These are phyloP conservation scores for Craspedostauros australis DNA, from an alignment of 108 stramenopile species.

Conservation along the genomic window DNA sequence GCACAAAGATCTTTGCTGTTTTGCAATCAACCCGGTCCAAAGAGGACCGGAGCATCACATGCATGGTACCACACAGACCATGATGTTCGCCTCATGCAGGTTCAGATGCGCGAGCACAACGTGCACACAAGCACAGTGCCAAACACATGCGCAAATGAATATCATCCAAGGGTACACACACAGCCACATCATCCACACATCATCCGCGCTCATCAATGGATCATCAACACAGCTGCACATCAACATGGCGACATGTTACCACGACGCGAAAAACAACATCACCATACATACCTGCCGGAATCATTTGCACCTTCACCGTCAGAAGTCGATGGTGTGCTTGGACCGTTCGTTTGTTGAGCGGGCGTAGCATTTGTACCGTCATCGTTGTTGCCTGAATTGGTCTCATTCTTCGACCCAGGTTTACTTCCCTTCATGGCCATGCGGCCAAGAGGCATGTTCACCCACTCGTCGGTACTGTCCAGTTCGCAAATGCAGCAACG, in stretches of 20 bases:
- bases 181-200: too few species aligned
- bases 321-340: background rate
- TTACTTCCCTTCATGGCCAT: background rate
- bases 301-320: background rate
- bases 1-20: conserved; percentile 73
- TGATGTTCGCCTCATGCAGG: conserved; percentile 56
- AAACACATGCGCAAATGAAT: background rate
- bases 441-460: conserved; percentile 77
- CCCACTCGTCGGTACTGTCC: conserved; percentile 74
- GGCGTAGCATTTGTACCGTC: too few species aligned
- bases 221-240: too few species aligned
- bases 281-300: background rate
- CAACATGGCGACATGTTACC: too few species aligned
- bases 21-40: too few species aligned
- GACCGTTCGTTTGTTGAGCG: background rate
- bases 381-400: conserved; percentile 1
- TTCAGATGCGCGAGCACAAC: conserved; percentile 1
- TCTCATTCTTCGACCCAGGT: background rate
- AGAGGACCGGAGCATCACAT: conserved; percentile 46
- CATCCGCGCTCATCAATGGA: too few species aligned
- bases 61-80: conserved; percentile 22
- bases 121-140: conserved; percentile 20
- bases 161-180: too few species aligned
- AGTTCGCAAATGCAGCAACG: conserved; percentile 83
- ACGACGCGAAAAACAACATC: conserved; percentile 4